A percentile compares a stretch with the other conserved stretches of the same genome.
Evolutionary conservation across 306 rosid genomes (phyloP).

Genomic region (peach (Prunus persica)): DNA sequence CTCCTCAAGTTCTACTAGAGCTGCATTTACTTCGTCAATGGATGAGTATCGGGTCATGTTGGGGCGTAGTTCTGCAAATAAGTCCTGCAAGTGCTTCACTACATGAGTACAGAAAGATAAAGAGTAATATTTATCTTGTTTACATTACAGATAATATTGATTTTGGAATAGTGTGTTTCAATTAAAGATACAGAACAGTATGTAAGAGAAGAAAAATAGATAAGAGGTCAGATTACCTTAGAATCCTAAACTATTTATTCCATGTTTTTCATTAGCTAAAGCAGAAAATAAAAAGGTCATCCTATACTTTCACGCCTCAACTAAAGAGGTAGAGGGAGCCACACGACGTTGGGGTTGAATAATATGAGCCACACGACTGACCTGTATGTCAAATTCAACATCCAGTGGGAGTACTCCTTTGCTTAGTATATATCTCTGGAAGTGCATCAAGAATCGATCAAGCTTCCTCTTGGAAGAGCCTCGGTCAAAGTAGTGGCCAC

Average conservation of each 20-base stretch:
- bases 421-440: conserved; percentile 88
- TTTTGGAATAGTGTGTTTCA: conserved; percentile 10
- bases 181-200: neutral
- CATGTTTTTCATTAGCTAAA: neutral
- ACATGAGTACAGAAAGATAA: conserved; percentile 10
- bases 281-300: neutral
- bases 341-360: neutral
- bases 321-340: neutral
- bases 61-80: conserved; percentile 92
- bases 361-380: conserved; percentile 28
- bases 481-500: conserved; percentile 96
- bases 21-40: conserved; percentile 81
- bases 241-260: neutral
- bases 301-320: neutral
- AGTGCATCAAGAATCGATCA: conserved; percentile 76
- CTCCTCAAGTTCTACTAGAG: conserved; percentile 85
- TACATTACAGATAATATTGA: neutral
- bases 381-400: conserved; percentile 95
- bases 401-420: conserved; percentile 90
- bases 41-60: conserved; percentile 81
- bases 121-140: neutral
- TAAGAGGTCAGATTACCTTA: neutral
- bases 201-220: neutral
- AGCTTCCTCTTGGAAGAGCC: conserved; percentile 99
- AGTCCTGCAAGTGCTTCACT: conserved; percentile 53